A percentile compares a stretch with the other conserved stretches of the same genome.
Evolutionary conservation across 1,284 basidiomycete genomes (phyloP).

Genomic region (Gomphus sp.): DNA sequence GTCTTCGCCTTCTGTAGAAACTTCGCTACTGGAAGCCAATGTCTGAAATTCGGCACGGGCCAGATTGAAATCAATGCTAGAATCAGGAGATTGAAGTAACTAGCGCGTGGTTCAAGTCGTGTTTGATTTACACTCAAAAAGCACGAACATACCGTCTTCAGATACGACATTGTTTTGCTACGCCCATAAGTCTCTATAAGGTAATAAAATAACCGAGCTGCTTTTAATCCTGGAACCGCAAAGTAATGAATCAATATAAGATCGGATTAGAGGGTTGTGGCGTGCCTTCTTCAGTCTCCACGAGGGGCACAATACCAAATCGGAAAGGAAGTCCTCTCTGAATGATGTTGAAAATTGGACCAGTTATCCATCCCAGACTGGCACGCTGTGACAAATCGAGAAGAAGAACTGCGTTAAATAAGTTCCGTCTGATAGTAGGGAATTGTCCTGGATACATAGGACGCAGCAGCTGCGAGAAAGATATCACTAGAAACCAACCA

Average conservation of each 20-base stretch:
- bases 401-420: slow-evolving; percentile 74
- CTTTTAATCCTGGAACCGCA: slow-evolving; percentile 40
- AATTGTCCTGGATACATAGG: slow-evolving; percentile 71
- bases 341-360: slow-evolving; percentile 60
- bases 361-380: slow-evolving; percentile 53
- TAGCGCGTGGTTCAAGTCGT: slow-evolving; percentile 22
- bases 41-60: slow-evolving; percentile 35
- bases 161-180: slow-evolving; percentile 50
- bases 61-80: slow-evolving; percentile 34
- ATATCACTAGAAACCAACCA: neutral
- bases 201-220: slow-evolving; percentile 69
- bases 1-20: slow-evolving; percentile 20
- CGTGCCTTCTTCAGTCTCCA: slow-evolving; percentile 48
- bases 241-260: neutral
- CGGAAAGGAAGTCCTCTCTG: slow-evolving; percentile 65
- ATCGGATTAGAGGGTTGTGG: neutral
- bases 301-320: slow-evolving; percentile 75
- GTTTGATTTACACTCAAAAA: neutral
- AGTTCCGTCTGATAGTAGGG: slow-evolving; percentile 60
- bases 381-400: slow-evolving; percentile 65
- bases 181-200: slow-evolving; percentile 56
- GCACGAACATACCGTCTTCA: slow-evolving; percentile 38
- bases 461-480: slow-evolving; percentile 51
- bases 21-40: slow-evolving; percentile 21
- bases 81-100: slow-evolving; percentile 21